These are phyloP conservation scores for Typha latifolia DNA, from an alignment of 176 grass and related monocot genomes.

Conservation along the genomic window DNA sequence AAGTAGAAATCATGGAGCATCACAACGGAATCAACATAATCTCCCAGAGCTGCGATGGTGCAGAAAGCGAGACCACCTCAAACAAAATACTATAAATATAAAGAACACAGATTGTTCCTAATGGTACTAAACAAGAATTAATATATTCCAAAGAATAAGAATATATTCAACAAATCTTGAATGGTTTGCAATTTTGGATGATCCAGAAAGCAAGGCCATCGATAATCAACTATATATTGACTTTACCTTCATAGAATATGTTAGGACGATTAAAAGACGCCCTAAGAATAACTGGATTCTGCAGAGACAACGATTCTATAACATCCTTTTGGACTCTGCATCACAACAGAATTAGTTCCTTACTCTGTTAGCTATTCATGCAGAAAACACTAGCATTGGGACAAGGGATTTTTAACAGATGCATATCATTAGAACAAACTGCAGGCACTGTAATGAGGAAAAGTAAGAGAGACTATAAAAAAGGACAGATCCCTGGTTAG, in stretches of 20 bases:
- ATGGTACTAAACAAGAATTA: neutral
- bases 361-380: neutral
- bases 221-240: neutral
- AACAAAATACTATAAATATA: neutral
- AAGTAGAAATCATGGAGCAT: no score
- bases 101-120: neutral
- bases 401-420: no score
- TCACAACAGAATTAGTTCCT: conserved; percentile 5
- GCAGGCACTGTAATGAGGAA: no score
- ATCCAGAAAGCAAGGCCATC: conserved; percentile 1
- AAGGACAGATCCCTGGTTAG: no score
- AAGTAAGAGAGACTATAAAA: no score
- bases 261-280: conserved; percentile 95
- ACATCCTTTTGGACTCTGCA: conserved; percentile 82
- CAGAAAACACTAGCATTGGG: no score
- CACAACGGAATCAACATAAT: no score
- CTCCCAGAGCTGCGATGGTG: no score
- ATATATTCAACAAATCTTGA: neutral
- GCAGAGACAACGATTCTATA: conserved; percentile 63
- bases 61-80: no score
- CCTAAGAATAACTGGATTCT: conserved; percentile 66
- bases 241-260: conserved; percentile 97
- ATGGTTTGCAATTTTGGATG: neutral
- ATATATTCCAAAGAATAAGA: neutral
- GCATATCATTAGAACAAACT: no score